Base-by-base conservation (phyloP, 2,329 filamentous ascomycete genomes). In the Xylaria arbuscula region DNA sequence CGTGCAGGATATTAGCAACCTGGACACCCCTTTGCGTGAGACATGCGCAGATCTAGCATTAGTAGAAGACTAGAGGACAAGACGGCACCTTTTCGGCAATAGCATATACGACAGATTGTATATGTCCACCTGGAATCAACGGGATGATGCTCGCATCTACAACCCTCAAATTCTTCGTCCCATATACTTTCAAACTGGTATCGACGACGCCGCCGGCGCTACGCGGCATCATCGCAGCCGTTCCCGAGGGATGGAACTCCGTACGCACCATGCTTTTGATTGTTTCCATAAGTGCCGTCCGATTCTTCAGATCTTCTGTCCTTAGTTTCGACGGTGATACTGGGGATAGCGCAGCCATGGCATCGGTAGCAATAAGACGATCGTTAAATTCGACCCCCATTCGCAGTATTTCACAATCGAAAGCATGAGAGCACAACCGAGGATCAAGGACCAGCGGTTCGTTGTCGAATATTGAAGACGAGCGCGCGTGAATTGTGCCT, bases 121-220 rank as follows among this genome's bases (percentile, higher is more conserved):
- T 76, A 67, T 78, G 76, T n/a, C 69, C 76, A 78, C 82, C 71
- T 1, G 82, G 82, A 22, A 85, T 79, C 59, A 85, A 68, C 8
- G 83, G 83, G 32, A 84, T 80, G 36, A 84, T 76, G 15, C 81
- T 80, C 5, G 81, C 81, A 70, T 85, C 83, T 3, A 84, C 82
- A 32, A 85, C 78, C 42, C 83, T 78, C 55, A 85, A 70, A 62
- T 83, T 83, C 45, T 72, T 73, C 28, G 80, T 81, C 3, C 83
- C 83, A 67, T 83, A 83, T 0, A 85, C 83, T 54, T 76, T 72
- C 4, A 84, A 74, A 19, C 78, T 72, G 8, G 81, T 70, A 64
- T 82, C 80, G 2, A 85, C 83, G 11, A 85, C 83, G 19, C 83
- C 83, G 17, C 82, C 83, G 4, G 79, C 75, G 8, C 76, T 74